These are phyloP conservation scores for Phialocephala sp. DNA, from an alignment of 2,329 filamentous ascomycete genomes.

Conservation along the genomic window DNA sequence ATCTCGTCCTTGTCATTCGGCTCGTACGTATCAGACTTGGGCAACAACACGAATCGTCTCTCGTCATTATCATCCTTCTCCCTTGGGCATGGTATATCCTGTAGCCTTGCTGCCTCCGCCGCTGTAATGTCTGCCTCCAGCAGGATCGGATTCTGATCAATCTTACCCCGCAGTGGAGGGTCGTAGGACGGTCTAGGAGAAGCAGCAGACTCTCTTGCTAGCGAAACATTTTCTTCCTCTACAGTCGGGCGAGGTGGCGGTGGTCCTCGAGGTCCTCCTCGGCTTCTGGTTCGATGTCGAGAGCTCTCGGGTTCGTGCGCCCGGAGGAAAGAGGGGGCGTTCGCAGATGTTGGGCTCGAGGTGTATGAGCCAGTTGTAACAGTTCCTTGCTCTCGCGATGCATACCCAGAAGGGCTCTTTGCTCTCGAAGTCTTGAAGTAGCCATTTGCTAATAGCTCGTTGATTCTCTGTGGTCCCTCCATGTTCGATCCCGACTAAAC, in stretches of 20 bases:
- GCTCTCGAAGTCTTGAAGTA: conserved; percentile 52
- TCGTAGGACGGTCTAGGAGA: conserved; percentile 51
- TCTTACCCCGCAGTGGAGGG: conserved; percentile 63
- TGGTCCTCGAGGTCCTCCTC: conserved; percentile 30
- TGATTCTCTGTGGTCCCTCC: conserved; percentile 32
- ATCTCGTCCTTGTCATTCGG: conserved; percentile 18
- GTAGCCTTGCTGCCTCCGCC: conserved; percentile 39
- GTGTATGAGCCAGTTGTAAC: conserved; percentile 20
- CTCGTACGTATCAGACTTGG: conserved; percentile 35
- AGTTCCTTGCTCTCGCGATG: neutral
- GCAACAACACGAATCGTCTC: conserved; percentile 67
- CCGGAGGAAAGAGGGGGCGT: conserved; percentile 22
- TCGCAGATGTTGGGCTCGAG: conserved; percentile 13
- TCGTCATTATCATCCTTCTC: conserved; percentile 49
- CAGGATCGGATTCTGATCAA: conserved; percentile 73
- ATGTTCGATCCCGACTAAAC: conserved; percentile 30
- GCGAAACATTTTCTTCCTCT: conserved; percentile 70
- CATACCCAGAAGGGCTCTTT: conserved; percentile 45
- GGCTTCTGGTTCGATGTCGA: conserved; percentile 31
- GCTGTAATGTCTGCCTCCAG: conserved; percentile 58
- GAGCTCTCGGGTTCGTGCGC: conserved; percentile 19
- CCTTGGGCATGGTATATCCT: conserved; percentile 32
- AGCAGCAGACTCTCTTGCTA: conserved; percentile 61
- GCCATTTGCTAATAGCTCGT: conserved; percentile 51
- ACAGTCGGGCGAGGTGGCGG: conserved; percentile 67